Base-by-base conservation (phyloP, 768 basidiomycete species). In the Collybia sp. region DNA sequence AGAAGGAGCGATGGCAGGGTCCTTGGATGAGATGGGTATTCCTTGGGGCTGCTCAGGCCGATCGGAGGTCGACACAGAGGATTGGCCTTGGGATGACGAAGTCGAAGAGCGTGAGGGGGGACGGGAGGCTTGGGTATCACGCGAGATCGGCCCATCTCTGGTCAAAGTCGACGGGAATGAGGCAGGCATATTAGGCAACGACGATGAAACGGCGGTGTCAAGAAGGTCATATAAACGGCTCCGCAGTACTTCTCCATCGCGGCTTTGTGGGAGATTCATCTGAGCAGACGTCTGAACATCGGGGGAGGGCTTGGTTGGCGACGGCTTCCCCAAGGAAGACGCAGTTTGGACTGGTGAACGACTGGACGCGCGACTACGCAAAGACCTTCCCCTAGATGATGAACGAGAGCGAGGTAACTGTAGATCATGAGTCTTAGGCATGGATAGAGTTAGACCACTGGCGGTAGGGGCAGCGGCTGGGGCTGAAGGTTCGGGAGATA, bases 191-290 rank as follows among this genome's bases (percentile, higher is more conserved):
- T 65, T 71, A 6, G 73, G 72, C 34, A 76, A 65, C 3, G 78
- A 73, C 3, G 78, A 65, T 4, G 76, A 62, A 16, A 66, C 54
- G 37, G 59, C 52, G 13, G 70, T 60, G 43, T 73, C 72, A 11
- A 81, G 68, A 9, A 81, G 61, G 47, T 77, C 74, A 25, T 74
- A 64, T 6, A 82, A 58, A 47, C 73, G 69, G 32, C 60, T 60
- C 30, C 66, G 63, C 36, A 68, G 54, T 38, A 53, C 58, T 38
- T 66, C 57, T 36, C 58, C 54, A 54, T 67, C 60, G 39, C 59
- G 58, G 30, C 53, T 47, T 33, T 54, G 53, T 35, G 46, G 50
- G 32, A 52, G 51, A 35, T 57, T 50, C 44, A 54, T 53, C 54
- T 61, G 38, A 6, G 40, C 17, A 45, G 51, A 30, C 15, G 40